Evolutionary conservation across 768 basidiomycete species (phyloP), one percentile per base, ranked within the genome.

Genomic region (Erythrobasidium yunnanense): DNA sequence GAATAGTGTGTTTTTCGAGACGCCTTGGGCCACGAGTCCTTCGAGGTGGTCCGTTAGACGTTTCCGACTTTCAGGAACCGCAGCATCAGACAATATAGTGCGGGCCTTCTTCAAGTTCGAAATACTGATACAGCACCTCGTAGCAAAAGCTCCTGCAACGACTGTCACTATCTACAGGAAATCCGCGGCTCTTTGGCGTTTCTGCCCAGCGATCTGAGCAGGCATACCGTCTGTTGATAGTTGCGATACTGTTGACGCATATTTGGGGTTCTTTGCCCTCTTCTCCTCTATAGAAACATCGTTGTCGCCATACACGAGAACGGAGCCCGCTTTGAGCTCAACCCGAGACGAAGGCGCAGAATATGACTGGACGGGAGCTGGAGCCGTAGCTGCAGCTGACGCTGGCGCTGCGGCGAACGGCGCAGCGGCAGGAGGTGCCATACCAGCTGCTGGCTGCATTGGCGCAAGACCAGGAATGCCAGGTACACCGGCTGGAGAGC

Each of bases 401-500:
- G 25, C 23, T 15, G 6, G 70, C 51, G 66, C 46, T 4, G 67
- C 33, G 22, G 33, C 58, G 25, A 53, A 30, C 35, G 34, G 25
- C 13, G 54, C 42, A 29, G 65, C 20, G n/a, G 53, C 22, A 15
- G 42, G 50, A 11, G 54, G 25, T 33, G 70, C 23, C 22, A 27
- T 32, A 30, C 35, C 22, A 8, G 22, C 17, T 50, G 51, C 5
- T 62, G 50, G 20, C 70, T 60, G 29, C 56, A 71, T 15, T 69
- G 66, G 11, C 69, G 53, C 35, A 65, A 58, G 3, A 56, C 22
- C 15, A 45, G 60, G 15, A 70, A 55, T 25, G 66, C 69, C 11
- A 58, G 30, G 32, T 71, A 88, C 4, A 79, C 79, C 78, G 89
- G 80, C 3, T 83, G 80, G 70, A 81, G 71, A 67, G 29, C 27